These are phyloP conservation scores for Rhizophora mangle DNA, from an alignment of 345 rosid genomes.

Conservation along the genomic window DNA sequence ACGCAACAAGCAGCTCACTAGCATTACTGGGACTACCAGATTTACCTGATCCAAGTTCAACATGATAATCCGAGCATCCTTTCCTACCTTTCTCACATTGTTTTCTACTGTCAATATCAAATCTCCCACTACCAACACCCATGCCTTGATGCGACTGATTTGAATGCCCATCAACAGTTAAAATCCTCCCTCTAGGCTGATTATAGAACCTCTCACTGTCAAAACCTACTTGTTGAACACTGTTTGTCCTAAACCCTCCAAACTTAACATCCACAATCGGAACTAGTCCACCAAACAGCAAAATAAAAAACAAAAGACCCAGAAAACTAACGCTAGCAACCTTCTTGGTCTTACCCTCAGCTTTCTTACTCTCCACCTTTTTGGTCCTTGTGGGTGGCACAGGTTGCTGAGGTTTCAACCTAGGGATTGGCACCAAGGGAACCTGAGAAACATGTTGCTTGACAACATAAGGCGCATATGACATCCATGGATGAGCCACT, in stretches of 20 bases:
- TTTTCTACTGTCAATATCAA: conserved; percentile 24
- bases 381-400: conserved; percentile 40
- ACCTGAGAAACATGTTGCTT: conserved; percentile 86
- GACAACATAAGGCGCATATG: conserved; percentile 72
- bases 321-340: conserved; percentile 89
- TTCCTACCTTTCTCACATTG: conserved; percentile 37
- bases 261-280: conserved; percentile 62
- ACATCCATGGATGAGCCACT: conserved; percentile 79
- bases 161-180: conserved; percentile 44
- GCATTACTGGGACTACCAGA: conserved; percentile 37
- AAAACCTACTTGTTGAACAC: conserved; percentile 37
- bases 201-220: conserved; percentile 38
- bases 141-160: conserved; percentile 44
- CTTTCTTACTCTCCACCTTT: conserved; percentile 56
- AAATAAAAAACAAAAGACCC: conserved; percentile 69
- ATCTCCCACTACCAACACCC: conserved; percentile 30
- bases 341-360: conserved; percentile 65
- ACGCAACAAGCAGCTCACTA: conserved; percentile 78
- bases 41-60: conserved; percentile 21
- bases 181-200: conserved; percentile 57
- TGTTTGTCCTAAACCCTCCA: conserved; percentile 45
- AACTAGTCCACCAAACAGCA: conserved; percentile 79
- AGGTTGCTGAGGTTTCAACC: conserved; percentile 63
- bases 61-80: conserved; percentile 26
- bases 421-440: conserved; percentile 92